Conservation (phyloP, 2,329 filamentous ascomycete genomes). For the Phialophora verrucosa region DNA sequence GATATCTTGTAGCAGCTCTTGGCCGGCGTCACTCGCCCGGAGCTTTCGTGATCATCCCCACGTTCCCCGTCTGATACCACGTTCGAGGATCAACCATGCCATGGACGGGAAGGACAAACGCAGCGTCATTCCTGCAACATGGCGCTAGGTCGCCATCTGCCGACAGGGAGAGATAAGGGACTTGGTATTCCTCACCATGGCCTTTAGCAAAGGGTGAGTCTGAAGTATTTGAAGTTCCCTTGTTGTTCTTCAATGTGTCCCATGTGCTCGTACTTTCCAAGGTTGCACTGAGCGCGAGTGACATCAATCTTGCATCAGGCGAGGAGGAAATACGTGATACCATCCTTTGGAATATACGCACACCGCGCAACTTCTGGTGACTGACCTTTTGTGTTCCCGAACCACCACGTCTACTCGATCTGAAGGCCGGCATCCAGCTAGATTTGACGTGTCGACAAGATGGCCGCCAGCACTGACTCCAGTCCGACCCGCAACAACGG, state of each 20-base stretch:
- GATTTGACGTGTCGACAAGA: slow-evolving; percentile 7
- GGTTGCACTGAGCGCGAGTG: neutral
- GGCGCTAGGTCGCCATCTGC: slow-evolving; percentile 3
- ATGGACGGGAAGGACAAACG: neutral
- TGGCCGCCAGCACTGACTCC: slow-evolving; percentile 25
- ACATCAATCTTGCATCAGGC: neutral
- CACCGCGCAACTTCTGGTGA: neutral
- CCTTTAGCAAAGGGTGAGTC: neutral
- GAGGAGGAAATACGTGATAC: neutral
- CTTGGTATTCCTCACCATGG: slow-evolving; percentile 1
- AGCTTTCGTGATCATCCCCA: slow-evolving; percentile 2
- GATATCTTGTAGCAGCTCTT: neutral
- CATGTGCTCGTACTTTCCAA: neutral
- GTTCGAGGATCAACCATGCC: slow-evolving; percentile 1
- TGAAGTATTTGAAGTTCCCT: neutral
- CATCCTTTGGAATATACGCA: neutral
- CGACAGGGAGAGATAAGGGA: slow-evolving; percentile 7
- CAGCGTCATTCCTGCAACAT: slow-evolving; percentile 9
- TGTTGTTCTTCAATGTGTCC: neutral
- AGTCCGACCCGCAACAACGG: slow-evolving; percentile 15
- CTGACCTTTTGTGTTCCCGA: neutral
- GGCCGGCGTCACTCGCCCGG: slow-evolving; percentile 8
- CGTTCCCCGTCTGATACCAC: slow-evolving; percentile 8
- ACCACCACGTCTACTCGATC: neutral
- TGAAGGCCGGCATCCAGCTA: neutral